Percentiles rank a stretch among this genome's conserved stretches.
These are phyloP conservation scores for Rhizophagus prolifer DNA, from an alignment of 192 early-diverging fungal genomes.

Conservation along the genomic window DNA sequence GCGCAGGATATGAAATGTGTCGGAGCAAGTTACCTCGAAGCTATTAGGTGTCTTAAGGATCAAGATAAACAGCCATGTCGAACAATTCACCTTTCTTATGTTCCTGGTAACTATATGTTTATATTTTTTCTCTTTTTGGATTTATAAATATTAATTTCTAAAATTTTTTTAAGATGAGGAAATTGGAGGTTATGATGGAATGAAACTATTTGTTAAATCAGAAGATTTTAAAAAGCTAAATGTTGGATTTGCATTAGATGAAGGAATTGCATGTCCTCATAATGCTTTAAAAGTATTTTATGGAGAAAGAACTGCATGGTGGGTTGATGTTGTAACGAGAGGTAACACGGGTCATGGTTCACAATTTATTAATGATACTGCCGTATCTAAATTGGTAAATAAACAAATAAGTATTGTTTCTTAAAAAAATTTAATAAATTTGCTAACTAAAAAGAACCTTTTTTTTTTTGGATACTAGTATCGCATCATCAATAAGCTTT, in stretches of 20 bases:
- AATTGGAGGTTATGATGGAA: slow-evolving; percentile 80
- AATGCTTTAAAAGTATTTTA: slow-evolving; percentile 75
- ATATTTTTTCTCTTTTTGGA: not conserved
- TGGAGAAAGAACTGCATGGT: slow-evolving; percentile 84
- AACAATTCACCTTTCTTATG: slow-evolving; percentile 77
- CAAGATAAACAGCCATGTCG: slow-evolving; percentile 56
- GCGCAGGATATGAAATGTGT: slow-evolving; percentile 94
- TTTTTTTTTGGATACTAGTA: slow-evolving; percentile 7
- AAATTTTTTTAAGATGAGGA: slow-evolving; percentile 63
- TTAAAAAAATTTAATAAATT: too few species aligned
- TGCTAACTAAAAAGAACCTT: not conserved
- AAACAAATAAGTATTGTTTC: not conserved
- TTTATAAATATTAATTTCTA: not conserved
- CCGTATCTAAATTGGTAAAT: slow-evolving; percentile 61
- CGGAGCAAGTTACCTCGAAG: slow-evolving; percentile 78
- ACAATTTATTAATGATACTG: slow-evolving; percentile 76
- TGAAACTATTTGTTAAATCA: slow-evolving; percentile 65
- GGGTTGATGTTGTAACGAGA: slow-evolving; percentile 68
- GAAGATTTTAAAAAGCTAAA: slow-evolving; percentile 70
- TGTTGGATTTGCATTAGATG: slow-evolving; percentile 82
- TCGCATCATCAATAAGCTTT: slow-evolving; percentile 63
- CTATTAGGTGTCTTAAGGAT: slow-evolving; percentile 61
- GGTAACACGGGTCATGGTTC: slow-evolving; percentile 82
- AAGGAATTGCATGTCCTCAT: slow-evolving; percentile 75
- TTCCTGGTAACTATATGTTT: slow-evolving; percentile 52